These are phyloP conservation scores for Clonostachys rosea DNA, from an alignment of 2,329 filamentous ascomycete species.

Conservation along the genomic window DNA sequence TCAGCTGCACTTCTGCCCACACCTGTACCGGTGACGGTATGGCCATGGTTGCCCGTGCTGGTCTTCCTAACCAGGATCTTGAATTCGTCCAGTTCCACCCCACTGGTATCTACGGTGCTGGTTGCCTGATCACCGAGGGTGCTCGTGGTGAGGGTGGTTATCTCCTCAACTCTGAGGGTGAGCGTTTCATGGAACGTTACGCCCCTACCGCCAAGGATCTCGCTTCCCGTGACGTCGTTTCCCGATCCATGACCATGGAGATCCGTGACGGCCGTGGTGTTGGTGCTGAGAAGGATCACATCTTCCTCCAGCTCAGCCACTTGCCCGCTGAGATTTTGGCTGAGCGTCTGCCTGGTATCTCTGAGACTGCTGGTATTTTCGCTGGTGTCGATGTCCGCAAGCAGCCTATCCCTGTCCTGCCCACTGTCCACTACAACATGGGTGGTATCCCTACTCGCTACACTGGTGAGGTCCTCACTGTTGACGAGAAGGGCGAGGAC, in stretches of 20 bases:
- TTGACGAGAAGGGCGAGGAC: constrained; percentile 83
- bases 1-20: constrained; percentile 96
- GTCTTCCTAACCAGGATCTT: constrained; percentile 97
- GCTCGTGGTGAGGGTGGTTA: constrained; percentile 98
- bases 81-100: constrained; percentile 99
- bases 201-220: constrained; percentile 97
- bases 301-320: constrained; percentile 97
- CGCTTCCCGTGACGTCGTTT: constrained; percentile 92
- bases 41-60: constrained; percentile 98
- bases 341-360: constrained; percentile 97
- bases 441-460: constrained; percentile 97
- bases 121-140: constrained; percentile 96
- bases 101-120: constrained; percentile 97
- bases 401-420: constrained; percentile 93
- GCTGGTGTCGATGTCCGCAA: constrained; percentile 95
- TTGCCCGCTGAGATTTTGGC: constrained; percentile 87
- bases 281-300: constrained; percentile 95
- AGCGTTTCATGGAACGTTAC: constrained; percentile 99
- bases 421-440: constrained; percentile 99
- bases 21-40: constrained; percentile 99
- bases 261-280: constrained; percentile 97
- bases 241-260: constrained; percentile 96
- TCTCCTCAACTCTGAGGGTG: constrained; percentile 94
- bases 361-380: constrained; percentile 96
- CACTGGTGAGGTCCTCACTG: constrained; percentile 90